Base-by-base conservation (phyloP, 2,329 filamentous ascomycete species). In the Stromatinia cepivora region DNA sequence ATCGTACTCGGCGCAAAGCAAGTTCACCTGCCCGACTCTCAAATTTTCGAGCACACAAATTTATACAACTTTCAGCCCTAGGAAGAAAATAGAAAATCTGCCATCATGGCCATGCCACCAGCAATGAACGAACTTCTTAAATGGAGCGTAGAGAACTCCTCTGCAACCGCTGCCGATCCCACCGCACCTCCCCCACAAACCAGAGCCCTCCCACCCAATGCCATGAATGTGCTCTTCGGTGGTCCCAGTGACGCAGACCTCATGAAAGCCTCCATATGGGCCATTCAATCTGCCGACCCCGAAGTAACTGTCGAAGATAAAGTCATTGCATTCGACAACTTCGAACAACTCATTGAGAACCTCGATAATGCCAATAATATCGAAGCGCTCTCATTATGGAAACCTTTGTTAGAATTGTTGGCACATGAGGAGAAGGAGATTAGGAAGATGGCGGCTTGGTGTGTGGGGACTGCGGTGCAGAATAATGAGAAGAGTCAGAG, bases 281-380 rank as follows among this genome's bases (percentile, higher is more conserved):
- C 91, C 69, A 90, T 97, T 77, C 85, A 84, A 13, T 87, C 88
- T 25, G 73, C 82, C 1, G 84, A 86, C 75, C 82, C 88, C 11
- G 85, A 90, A 69, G 82, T 90, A 69, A 86, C 87, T 5, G 84
- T 94, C 63, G 90, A 93, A 56, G 87, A 92, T 81, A 93, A 92
- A 79, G 81, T 96, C 67, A 87, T 89, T 70, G 94, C 94, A 50
- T 96, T 97, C 81, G 94, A 97, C 85, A 97, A 97, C 82, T 91
- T 97, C 72, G 94, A 97, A 82, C 92, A 97, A 80, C 84, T 97
- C 70, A 90, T 97, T 76, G 93, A 97, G 83, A 89, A 87, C 72
- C 88, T 98, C 75, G 95, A 99, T 84, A 99, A 99, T 80, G 94
- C 95, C 70, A 99, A 98, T 84, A 96, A 97, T 81, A 87, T 99